These are phyloP conservation scores for Backusella luteola DNA, from an alignment of 192 early-diverging fungal genomes.

Conservation along the genomic window DNA sequence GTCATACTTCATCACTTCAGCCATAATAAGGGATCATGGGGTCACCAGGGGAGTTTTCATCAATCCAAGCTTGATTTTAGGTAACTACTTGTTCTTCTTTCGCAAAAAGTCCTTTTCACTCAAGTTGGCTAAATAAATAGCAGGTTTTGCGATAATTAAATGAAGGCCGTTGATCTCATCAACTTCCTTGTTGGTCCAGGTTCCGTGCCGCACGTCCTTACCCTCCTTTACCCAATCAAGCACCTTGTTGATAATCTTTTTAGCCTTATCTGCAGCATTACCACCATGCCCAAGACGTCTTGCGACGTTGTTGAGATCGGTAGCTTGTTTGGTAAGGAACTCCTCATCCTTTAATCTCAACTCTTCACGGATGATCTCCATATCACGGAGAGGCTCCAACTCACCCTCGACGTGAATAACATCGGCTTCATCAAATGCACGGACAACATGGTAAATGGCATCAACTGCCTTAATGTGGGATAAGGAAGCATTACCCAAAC, in stretches of 20 bases:
- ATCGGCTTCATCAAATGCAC: conserved; percentile 90
- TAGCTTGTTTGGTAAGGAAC: conserved; percentile 68
- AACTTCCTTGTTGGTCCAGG: conserved; percentile 88
- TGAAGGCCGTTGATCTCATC: conserved; percentile 84
- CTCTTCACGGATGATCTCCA: conserved; percentile 95
- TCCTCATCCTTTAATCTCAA: conserved; percentile 92
- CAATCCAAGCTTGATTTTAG: conserved; percentile 89
- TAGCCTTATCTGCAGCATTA: conserved; percentile 80
- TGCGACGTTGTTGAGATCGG: conserved; percentile 65
- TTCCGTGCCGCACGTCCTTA: conserved; percentile 84
- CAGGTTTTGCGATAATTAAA: conserved; percentile 94
- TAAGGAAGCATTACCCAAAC: conserved; percentile 93
- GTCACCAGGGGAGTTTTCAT: conserved; percentile 88
- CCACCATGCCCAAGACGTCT: conserved; percentile 75
- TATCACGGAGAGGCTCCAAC: conserved; percentile 89
- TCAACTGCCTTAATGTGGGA: conserved; percentile 86
- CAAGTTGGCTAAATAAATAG: conserved; percentile 92
- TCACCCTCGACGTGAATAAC: conserved; percentile 90
- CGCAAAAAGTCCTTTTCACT: conserved; percentile 84
- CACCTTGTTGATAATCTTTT: conserved; percentile 75
- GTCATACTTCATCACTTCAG: conserved; percentile 86
- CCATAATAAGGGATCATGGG: conserved; percentile 91
- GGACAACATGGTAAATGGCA: conserved; percentile 81
- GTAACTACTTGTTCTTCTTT: conserved; percentile 84
- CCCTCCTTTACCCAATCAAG: conserved; percentile 72